These are phyloP conservation scores for Cryptococcus jaspeensis DNA, from an alignment of 1,284 basidiomycete genomes.

Conservation along the genomic window DNA sequence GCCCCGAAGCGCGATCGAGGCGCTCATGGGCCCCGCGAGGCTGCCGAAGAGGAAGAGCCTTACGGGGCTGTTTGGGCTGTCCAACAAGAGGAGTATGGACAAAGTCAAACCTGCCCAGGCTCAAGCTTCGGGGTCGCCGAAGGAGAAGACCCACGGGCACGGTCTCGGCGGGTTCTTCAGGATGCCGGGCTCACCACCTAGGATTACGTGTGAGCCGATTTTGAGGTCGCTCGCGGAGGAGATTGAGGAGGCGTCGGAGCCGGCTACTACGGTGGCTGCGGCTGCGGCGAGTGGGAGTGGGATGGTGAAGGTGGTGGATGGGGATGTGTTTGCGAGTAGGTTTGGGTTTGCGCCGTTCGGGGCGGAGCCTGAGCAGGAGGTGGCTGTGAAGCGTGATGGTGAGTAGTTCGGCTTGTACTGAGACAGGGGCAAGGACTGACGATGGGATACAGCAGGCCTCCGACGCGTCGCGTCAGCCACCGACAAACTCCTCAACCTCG, in stretches of 20 bases:
- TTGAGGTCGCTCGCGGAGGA: conserved; percentile 26
- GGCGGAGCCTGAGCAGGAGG: neutral
- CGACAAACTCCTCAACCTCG: conserved; percentile 31
- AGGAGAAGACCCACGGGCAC: neutral
- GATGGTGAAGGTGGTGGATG: neutral
- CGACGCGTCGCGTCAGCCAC: conserved; percentile 37
- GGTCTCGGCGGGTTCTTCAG: neutral
- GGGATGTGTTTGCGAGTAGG: conserved; percentile 14
- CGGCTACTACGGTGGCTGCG: too few relatives aligned
- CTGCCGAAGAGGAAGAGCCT: conserved; percentile 45
- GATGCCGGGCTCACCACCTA: conserved; percentile 7
- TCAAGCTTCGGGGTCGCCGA: neutral
- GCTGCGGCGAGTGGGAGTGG: too few relatives aligned
- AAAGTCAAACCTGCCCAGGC: conserved; percentile 18
- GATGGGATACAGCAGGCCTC: conserved; percentile 17
- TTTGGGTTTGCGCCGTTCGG: conserved; percentile 8
- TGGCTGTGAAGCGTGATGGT: conserved; percentile 7
- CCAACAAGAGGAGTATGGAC: conserved; percentile 26
- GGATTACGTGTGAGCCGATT: conserved; percentile 5
- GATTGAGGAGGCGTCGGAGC: conserved; percentile 19
- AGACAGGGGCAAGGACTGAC: conserved; percentile 3
- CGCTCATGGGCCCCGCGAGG: conserved; percentile 14
- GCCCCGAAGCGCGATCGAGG: conserved; percentile 14
- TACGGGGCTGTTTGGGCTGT: conserved; percentile 36
- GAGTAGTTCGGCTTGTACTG: conserved; percentile 1